A percentile compares a stretch with the other conserved stretches of the same genome.
These are phyloP conservation scores for Lactarius vividus DNA, from an alignment of 768 basidiomycete species.

Conservation along the genomic window DNA sequence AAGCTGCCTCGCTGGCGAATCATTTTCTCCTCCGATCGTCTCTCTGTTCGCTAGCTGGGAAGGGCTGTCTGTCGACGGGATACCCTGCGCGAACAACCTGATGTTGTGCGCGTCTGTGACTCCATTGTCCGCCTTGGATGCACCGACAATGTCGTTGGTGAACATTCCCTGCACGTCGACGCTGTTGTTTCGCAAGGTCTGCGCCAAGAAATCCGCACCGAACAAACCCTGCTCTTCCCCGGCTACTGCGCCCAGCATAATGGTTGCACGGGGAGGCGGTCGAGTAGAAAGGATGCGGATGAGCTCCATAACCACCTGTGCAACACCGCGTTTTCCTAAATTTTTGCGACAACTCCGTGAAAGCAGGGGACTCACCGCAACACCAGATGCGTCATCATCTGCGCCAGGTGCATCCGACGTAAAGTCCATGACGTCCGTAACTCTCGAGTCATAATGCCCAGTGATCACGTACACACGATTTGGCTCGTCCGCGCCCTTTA, in stretches of 20 bases:
- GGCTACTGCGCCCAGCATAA: constrained; percentile 49
- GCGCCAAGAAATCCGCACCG: constrained; percentile 49
- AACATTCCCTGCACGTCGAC: constrained; percentile 56
- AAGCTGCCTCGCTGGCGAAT: constrained; percentile 50
- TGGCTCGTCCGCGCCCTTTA: constrained; percentile 47
- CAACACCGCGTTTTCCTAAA: not conserved
- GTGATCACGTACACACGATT: constrained; percentile 53
- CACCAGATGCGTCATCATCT: constrained; percentile 54
- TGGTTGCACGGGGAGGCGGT: constrained; percentile 46
- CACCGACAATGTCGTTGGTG: constrained; percentile 57
- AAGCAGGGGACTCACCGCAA: constrained; percentile 35
- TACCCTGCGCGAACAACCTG: constrained; percentile 51
- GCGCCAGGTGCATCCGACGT: constrained; percentile 50
- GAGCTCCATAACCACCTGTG: constrained; percentile 46
- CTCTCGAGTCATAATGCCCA: constrained; percentile 54
- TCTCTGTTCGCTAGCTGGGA: constrained; percentile 37
- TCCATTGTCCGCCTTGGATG: constrained; percentile 48
- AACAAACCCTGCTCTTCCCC: constrained; percentile 54
- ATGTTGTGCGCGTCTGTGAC: constrained; percentile 47
- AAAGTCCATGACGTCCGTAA: constrained; percentile 41
- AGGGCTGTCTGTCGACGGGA: constrained; percentile 45
- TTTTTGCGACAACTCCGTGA: not conserved
- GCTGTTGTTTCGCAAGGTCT: constrained; percentile 40
- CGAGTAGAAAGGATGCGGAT: constrained; percentile 48
- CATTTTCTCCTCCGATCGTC: constrained; percentile 52